Conservation (phyloP, 257 asterid species). For the Leptodermis oblonga region DNA sequence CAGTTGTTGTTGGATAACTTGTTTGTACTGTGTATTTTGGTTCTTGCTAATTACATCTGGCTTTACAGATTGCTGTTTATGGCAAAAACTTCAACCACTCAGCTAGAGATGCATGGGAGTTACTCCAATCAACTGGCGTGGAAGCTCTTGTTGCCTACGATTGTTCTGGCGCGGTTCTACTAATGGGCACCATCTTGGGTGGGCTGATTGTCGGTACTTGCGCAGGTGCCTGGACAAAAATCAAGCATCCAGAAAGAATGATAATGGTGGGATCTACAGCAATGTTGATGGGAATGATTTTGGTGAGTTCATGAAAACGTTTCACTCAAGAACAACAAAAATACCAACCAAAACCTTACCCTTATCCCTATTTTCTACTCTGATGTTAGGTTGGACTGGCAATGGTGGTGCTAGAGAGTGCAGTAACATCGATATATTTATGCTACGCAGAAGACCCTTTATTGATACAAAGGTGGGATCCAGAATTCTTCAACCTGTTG, state of each 20-base stretch:
- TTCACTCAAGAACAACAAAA: background rate
- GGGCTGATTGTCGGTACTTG: constrained; percentile 87
- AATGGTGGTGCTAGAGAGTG: constrained; percentile 93
- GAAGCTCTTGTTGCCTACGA: constrained; percentile 95
- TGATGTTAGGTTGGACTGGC: constrained; percentile 77
- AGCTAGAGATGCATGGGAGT: constrained; percentile 98
- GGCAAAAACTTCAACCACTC: constrained; percentile 94
- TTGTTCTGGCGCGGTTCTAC: constrained; percentile 90
- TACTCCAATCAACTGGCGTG: constrained; percentile 92
- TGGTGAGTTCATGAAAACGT: constrained; percentile 41
- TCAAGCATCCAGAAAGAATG: constrained; percentile 67
- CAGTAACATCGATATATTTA: constrained; percentile 86
- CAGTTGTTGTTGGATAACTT: background rate
- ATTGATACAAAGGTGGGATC: constrained; percentile 76
- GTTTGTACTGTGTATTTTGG: background rate
- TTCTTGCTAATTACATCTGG: constrained; percentile 6
- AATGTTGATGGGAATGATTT: constrained; percentile 95
- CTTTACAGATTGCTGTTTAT: constrained; percentile 76
- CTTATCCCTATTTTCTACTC: background rate
- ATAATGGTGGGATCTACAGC: constrained; percentile 92
- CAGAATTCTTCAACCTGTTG: constrained; percentile 62
- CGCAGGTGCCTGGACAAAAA: constrained; percentile 73
- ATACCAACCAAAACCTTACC: background rate
- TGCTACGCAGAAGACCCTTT: constrained; percentile 92
- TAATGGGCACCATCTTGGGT: constrained; percentile 84